Base-by-base conservation (phyloP, 768 basidiomycete species). In the Suillus americanus region DNA sequence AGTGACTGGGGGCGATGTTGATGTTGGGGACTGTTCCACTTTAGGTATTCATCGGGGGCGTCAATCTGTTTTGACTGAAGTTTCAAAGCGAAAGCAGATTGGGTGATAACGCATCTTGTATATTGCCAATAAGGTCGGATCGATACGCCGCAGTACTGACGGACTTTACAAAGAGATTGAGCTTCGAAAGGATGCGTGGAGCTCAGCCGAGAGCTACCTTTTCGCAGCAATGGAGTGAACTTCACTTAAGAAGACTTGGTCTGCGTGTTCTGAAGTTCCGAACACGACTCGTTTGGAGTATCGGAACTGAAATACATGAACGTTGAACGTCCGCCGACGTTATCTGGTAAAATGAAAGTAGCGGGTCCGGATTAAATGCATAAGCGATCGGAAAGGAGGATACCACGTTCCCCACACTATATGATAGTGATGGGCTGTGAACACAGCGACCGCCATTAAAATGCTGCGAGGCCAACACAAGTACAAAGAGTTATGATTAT, bases 401-500 rank as follows among this genome's bases (percentile, higher is more conserved):
- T 7, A 54, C 53, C 53, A 54, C 53, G 53, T n/a, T 54, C 53
- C 53, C 30, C 30, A 54, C 30, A 33, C 30, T 54, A n/a, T n/a
- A n/a, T n/a, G n/a, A 20, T 10, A 28, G 23, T 51, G 50, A 28
- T 28, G 50, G 9, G 50, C 38, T 60, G 53, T 54, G 51, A 9
- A 33, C 18, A 54, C 53, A 20, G 53, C 53, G 20, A 54, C 30
- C 53, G 3, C 43, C 20, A 45, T 43, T 43, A 43, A 41, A 33
- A 28, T 14, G 16, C 7, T 18, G 14, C 12, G 25, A 43, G 30
- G n/a, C n/a, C n/a, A n/a, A 54, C 46, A 61, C 60, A 65, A 37
- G 37, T 25, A 30, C 63, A 67, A 67, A 67, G 41, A 62, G 30
- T 7, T 7, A 14, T 20, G 61, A 55, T 62, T 33, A 54, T 60